A percentile compares a stretch with the other conserved stretches of the same genome.
Evolutionary conservation across 768 basidiomycete genomes (phyloP).

Genomic region (Suillus alpinus): DNA sequence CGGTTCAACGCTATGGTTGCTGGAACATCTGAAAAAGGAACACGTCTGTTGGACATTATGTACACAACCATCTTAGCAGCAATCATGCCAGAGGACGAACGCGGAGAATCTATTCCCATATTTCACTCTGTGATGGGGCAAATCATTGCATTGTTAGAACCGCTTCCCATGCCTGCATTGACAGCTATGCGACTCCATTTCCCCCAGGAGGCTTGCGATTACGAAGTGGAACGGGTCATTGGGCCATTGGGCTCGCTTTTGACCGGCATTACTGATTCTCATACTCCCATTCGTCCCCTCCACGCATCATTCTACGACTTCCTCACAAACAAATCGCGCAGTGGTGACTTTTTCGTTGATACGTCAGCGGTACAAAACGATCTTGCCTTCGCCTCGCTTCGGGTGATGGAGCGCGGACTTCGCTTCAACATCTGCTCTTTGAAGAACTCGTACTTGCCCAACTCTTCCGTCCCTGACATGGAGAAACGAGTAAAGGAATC

Average conservation of each 20-base stretch:
- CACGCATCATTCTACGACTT: conserved; percentile 29
- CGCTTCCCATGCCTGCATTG: not conserved
- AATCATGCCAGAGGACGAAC: not conserved
- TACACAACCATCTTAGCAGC: not conserved
- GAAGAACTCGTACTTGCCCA: conserved; percentile 24
- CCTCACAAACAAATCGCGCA: conserved; percentile 11
- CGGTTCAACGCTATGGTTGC: not conserved
- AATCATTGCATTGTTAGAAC: not conserved
- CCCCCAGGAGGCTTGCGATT: not conserved
- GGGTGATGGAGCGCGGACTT: conserved; percentile 25
- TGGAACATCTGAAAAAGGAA: not conserved
- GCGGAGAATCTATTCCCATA: not conserved
- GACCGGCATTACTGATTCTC: not conserved
- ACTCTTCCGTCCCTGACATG: conserved; percentile 17
- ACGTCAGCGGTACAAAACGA: not conserved
- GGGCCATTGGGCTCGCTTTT: conserved; percentile 2
- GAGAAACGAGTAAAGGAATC: conserved; percentile 8
- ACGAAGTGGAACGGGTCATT: not conserved
- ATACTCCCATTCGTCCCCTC: conserved; percentile 12
- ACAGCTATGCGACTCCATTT: not conserved
- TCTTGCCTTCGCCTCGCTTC: conserved; percentile 19
- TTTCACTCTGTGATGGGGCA: conserved; percentile 6
- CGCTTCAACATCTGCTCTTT: conserved; percentile 7
- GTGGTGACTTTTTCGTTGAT: conserved; percentile 13
- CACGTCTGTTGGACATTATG: conserved; percentile 3